Base-by-base conservation (phyloP, 345 rosid genomes). In the Firmiana major region DNA sequence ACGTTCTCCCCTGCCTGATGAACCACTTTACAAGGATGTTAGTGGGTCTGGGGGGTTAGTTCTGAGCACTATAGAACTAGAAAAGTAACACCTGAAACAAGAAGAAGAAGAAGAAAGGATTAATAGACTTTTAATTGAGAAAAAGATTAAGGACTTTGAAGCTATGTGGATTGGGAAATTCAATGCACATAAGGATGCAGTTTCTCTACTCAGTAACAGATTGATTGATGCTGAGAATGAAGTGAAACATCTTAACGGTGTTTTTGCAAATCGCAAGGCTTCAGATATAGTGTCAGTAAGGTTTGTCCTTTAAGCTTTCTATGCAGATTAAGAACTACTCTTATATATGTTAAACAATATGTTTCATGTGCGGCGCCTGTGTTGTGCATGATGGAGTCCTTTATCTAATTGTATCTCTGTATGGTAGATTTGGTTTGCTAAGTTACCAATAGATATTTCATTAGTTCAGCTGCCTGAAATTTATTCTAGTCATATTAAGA, bases 1-100 rank as follows among this genome's bases (percentile, higher is more conserved):
- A 21, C 86, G 80, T 51, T 86, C 77, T 79, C 87, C 83, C 3
- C 77, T 79, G 74, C 88, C 85, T 57, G 92, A 87, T 74, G 90
- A 86, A 55, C 90, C 94, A 4, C 86, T 92, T 64, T 93, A 93
- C 84, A 82, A 83, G 86, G 97, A 93, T 86, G 89, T 88, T 53
- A 79, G 53, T 48, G 97, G 97, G 12, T 84, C 92, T 28, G 91
- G 93, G 15, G 98, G 98, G 68, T 90, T 92, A 78, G 93, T 92
- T 51, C 73, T 96, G 88, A 89, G 94, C 77, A 68, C 83, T 63
- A 71, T 49, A 43, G 98, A 93, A 79, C 68, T 91, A 77, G 97
- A 91, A 78, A 93, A 86, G 89, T 88, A 51, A 77, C 89, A 81
- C 12, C 24, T 85, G 83, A 90, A 85, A 86, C 86, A 80, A 83